Conservation (phyloP, 768 basidiomycete genomes). For the Sporobolomyces roseus region DNA sequence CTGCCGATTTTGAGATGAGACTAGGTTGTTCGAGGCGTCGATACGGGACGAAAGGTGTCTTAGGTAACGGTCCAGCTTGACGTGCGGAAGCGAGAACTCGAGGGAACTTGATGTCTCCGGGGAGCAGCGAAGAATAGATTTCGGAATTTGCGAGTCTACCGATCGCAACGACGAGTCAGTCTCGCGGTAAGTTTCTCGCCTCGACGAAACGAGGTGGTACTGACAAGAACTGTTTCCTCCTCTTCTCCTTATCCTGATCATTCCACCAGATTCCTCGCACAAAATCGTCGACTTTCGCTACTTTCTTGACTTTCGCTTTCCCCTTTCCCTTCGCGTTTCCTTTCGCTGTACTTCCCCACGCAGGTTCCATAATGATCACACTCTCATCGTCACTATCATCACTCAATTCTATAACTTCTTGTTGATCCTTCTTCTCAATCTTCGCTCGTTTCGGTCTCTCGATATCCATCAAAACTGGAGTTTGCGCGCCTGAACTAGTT, state of each 20-base stretch:
- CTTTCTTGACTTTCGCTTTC: slow-evolving; percentile 1
- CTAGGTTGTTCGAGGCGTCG: slow-evolving; percentile 55
- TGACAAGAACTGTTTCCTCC: slow-evolving; percentile 22
- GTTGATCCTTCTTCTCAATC: too few relatives aligned
- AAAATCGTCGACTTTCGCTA: too few relatives aligned
- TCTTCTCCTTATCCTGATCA: neutral
- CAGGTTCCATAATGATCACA: neutral
- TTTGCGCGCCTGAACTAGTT: slow-evolving; percentile 7
- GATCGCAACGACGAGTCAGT: too few relatives aligned
- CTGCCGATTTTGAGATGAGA: slow-evolving; percentile 54
- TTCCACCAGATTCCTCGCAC: slow-evolving; percentile 7
- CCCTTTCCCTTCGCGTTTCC: too few relatives aligned
- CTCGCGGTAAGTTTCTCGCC: too few relatives aligned
- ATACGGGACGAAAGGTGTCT: slow-evolving; percentile 43
- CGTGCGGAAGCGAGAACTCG: neutral
- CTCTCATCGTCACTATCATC: neutral
- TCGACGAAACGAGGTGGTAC: too few relatives aligned
- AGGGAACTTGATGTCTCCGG: slow-evolving; percentile 3
- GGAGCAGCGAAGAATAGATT: slow-evolving; percentile 13
- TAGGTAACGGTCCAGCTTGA: neutral
- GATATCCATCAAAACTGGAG: slow-evolving; percentile 35
- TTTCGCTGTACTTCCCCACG: neutral
- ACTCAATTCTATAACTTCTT: neutral
- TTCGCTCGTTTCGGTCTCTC: slow-evolving; percentile 27
- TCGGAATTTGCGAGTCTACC: slow-evolving; percentile 11